A percentile compares a stretch with the other conserved stretches of the same genome.
These are phyloP conservation scores for Parietichytrium sp. DNA, from an alignment of 108 stramenopile genomes.

Conservation along the genomic window DNA sequence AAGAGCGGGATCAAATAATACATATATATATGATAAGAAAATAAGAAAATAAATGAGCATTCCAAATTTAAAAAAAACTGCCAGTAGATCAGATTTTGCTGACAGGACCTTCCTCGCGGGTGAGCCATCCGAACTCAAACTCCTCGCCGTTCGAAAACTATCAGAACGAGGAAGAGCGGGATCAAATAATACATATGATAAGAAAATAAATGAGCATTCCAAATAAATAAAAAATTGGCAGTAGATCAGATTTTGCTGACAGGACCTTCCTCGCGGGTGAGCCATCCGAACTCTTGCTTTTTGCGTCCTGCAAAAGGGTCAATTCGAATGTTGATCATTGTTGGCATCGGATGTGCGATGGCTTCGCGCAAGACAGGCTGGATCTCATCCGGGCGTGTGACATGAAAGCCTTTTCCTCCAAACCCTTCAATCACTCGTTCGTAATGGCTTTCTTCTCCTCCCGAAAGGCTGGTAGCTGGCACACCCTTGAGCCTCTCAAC, in stretches of 20 bases:
- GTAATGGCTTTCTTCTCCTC: background rate
- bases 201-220: no score
- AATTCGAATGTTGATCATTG: conserved; percentile 7
- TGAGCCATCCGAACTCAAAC: conserved; percentile 35
- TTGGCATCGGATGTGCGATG: conserved; percentile 1
- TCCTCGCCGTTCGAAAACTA: no score
- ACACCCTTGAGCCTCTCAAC: conserved; percentile 25
- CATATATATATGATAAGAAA: no score
- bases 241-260: no score
- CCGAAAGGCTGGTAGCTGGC: conserved; percentile 28
- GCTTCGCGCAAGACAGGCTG: conserved; percentile 29
- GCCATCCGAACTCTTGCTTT: conserved; percentile 36
- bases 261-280: conserved; percentile 15
- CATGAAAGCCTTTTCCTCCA: conserved; percentile 25
- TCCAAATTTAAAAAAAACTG: no score
- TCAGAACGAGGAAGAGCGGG: no score
- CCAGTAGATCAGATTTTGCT: no score
- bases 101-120: no score
- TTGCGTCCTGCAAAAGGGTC: conserved; percentile 27
- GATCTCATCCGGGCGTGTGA: background rate
- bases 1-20: no score
- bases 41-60: no score
- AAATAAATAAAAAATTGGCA: no score
- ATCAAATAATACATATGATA: no score
- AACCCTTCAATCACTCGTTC: background rate